Conservation (phyloP, 331 rosid genomes). For the Saraca asoca region DNA sequence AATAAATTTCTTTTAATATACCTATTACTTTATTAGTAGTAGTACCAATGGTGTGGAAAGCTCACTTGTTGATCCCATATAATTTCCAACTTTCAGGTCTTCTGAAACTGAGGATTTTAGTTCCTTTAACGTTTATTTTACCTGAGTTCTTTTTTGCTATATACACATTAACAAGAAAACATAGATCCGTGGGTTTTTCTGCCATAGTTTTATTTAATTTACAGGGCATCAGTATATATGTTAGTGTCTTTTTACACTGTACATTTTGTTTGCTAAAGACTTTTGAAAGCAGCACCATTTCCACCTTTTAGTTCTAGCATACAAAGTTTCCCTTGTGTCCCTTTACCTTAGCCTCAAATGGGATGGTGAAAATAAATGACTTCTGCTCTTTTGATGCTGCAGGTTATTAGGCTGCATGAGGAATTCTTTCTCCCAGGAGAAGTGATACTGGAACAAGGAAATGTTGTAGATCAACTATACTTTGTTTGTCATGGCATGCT, state of each 20-base stretch:
- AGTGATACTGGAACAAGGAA: conserved; percentile 87
- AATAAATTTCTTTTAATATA: no score
- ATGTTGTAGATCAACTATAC: conserved; percentile 89
- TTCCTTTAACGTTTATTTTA: not conserved
- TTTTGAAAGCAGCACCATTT: not conserved
- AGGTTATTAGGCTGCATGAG: conserved; percentile 88
- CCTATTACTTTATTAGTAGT: no score
- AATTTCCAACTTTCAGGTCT: conserved; percentile 24
- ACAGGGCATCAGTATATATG: not conserved
- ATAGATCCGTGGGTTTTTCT: not conserved
- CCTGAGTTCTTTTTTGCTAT: not conserved
- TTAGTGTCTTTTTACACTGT: not conserved
- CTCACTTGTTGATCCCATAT: not conserved
- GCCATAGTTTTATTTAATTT: not conserved
- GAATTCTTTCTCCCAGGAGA: conserved; percentile 98
- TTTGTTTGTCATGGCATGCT: conserved; percentile 85
- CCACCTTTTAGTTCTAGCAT: no score
- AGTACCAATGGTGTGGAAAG: no score
- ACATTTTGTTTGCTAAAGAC: conserved; percentile 20
- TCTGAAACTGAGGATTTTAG: conserved; percentile 1
- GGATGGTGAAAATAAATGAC: conserved; percentile 20
- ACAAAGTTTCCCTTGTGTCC: not conserved
- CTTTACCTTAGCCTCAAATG: conserved; percentile 13
- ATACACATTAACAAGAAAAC: conserved; percentile 7
- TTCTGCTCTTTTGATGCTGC: conserved; percentile 34